Evolutionary conservation across 2,329 filamentous ascomycete genomes (phyloP).

Genomic region (Dactylellina cionopaga): DNA sequence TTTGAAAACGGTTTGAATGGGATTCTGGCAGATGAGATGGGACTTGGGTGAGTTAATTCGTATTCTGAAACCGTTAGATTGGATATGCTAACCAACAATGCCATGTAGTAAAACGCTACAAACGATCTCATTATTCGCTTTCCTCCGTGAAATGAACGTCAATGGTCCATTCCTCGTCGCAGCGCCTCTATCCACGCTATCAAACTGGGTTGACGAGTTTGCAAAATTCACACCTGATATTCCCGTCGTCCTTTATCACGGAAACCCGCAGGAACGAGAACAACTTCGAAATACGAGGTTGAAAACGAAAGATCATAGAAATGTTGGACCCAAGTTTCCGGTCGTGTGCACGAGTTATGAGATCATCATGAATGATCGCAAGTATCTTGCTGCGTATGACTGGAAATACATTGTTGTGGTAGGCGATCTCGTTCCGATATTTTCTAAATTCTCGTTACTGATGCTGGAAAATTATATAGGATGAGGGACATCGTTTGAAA

Average conservation of each 20-base stretch:
- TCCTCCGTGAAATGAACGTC: constrained; percentile 84
- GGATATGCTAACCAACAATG: not conserved
- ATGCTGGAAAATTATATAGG: constrained; percentile 63
- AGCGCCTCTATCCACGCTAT: constrained; percentile 87
- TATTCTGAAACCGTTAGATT: constrained; percentile 26
- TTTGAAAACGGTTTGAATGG: constrained; percentile 93
- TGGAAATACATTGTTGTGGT: constrained; percentile 99
- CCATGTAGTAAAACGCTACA: constrained; percentile 82
- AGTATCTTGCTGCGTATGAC: constrained; percentile 80
- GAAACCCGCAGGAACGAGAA: constrained; percentile 79
- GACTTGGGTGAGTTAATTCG: constrained; percentile 66
- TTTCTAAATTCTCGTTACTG: constrained; percentile 38
- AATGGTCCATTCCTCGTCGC: constrained; percentile 92
- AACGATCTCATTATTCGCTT: constrained; percentile 85
- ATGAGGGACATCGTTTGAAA: constrained; percentile 96
- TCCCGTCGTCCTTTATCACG: constrained; percentile 90
- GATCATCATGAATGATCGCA: constrained; percentile 90
- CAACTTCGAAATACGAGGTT: constrained; percentile 68
- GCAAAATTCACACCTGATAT: constrained; percentile 73
- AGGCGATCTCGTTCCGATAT: constrained; percentile 58
- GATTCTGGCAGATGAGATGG: constrained; percentile 94
- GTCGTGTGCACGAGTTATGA: constrained; percentile 96
- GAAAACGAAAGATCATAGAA: constrained; percentile 74
- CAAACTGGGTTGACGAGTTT: constrained; percentile 97
- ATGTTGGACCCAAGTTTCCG: constrained; percentile 76